These are phyloP conservation scores for Ophiostoma tasmaniense DNA, from an alignment of 2,329 filamentous ascomycete species.

Conservation along the genomic window DNA sequence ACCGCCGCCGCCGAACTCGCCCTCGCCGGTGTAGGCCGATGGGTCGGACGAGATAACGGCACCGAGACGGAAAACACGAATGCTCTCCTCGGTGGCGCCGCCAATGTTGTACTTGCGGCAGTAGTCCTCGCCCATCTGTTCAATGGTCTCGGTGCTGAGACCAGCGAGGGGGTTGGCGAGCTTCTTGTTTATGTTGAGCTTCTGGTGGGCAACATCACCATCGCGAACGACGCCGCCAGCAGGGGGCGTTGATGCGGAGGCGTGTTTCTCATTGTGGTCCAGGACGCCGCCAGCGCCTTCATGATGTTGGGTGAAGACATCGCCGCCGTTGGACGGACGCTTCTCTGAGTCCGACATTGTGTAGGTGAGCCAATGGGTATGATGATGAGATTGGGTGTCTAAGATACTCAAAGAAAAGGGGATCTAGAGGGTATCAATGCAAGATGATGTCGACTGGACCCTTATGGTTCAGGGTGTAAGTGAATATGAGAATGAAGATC, in stretches of 20 bases:
- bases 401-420: neutral
- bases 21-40: conserved; percentile 36
- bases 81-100: conserved; percentile 38
- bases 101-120: conserved; percentile 45
- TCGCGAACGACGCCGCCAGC: neutral
- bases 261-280: neutral
- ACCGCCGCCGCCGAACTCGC: conserved; percentile 10
- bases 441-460: neutral
- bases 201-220: neutral
- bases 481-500: neutral
- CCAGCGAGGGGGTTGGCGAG: conserved; percentile 36
- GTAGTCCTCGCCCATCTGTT: conserved; percentile 47
- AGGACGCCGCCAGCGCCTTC: neutral
- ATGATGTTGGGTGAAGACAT: neutral
- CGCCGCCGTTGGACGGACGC: neutral
- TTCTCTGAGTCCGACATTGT: conserved; percentile 7
- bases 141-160: conserved; percentile 38
- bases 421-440: neutral
- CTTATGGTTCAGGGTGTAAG: neutral
- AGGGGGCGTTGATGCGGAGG: neutral
- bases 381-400: neutral
- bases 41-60: conserved; percentile 49
- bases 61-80: conserved; percentile 46
- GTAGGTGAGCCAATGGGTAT: neutral
- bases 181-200: conserved; percentile 21